Evolutionary conservation across 257 asterid species (phyloP), one percentile per base, ranked within the genome.

Genomic region (Solanum chiquidenum): DNA sequence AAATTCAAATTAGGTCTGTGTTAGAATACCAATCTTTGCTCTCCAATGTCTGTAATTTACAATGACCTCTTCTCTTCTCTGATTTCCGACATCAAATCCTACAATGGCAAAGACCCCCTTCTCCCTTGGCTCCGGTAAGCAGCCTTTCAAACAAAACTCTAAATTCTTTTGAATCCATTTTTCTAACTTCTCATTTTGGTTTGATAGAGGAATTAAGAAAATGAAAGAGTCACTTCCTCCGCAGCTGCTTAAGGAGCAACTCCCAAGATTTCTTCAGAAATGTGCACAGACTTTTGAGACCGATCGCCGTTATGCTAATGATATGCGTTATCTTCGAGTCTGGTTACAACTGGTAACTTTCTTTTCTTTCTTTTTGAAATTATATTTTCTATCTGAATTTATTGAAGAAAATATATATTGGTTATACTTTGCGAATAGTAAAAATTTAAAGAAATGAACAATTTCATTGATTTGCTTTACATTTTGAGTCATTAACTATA

Each of bases 191-290:
- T n/a, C 23, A 23, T 3, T 11, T 37, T 62, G 6, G 4, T 40
- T 74, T 86, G 18, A 49, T 92, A 97, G 99, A 74, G 99, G 99
- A 83, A 93, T 97, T 40, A 93, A 88, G 86, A 95, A 91, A 90
- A 92, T 95, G 96, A 97, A 91, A 88, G 96, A 93, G 58, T 82
- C 92, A 88, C 88, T 95, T 86, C 98, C 98, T 55, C 94, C 96
- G 21, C 93, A 91, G 93, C 91, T 94, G 84, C 94, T 97, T 84
- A 92, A 86, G 84, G 94, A 93, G 91, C 95, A 97, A 94, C 92
- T 97, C 86, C 98, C 99, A 86, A 97, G 98, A 58, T 97, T 97
- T 91, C 97, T 97, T 62, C 98, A 97, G 95, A 97, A 94, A 93
- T 97, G 98, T 89, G 89, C 94, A 9, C 96, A 94, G 93, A 91